phyloP scores from a whole-genome alignment of 345 rosid species.

The Hevea brasiliensis region DNA sequence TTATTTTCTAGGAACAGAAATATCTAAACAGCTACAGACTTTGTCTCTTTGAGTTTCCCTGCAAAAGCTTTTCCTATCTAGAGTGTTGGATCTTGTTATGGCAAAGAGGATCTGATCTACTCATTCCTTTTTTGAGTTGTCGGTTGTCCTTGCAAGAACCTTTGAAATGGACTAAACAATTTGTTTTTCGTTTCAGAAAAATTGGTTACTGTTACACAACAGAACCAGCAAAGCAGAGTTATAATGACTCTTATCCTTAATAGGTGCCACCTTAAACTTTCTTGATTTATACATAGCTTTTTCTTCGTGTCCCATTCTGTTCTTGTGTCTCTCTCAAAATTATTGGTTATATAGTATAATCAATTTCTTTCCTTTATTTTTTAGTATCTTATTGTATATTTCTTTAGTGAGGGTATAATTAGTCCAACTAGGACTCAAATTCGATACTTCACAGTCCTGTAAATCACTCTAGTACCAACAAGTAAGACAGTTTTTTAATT shows the following conservation, averaged over 20 bases:
- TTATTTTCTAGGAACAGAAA: no score
- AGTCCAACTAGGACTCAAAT: no score
- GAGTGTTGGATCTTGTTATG: neutral
- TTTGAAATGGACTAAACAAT: neutral
- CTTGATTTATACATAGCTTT: neutral
- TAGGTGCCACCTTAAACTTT: neutral
- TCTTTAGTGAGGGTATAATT: no score
- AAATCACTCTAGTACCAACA: no score
- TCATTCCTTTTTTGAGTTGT: conserved; percentile 2
- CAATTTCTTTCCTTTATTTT: no score
- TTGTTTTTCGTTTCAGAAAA: neutral
- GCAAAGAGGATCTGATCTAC: neutral
- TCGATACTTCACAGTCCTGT: no score
- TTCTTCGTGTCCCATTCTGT: neutral
- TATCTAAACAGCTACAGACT: no score
- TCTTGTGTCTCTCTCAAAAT: neutral
- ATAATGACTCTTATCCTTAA: neutral
- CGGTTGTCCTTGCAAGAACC: neutral
- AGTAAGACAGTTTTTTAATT: no score
- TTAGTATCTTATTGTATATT: no score
- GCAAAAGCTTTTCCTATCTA: neutral
- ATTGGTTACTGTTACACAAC: neutral
- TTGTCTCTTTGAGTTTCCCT: neutral
- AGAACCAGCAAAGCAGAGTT: neutral
- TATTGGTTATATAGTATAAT: neutral